Evolutionary conservation across 805 yeast genomes (phyloP).

Genomic region (Starmerella floricola): DNA sequence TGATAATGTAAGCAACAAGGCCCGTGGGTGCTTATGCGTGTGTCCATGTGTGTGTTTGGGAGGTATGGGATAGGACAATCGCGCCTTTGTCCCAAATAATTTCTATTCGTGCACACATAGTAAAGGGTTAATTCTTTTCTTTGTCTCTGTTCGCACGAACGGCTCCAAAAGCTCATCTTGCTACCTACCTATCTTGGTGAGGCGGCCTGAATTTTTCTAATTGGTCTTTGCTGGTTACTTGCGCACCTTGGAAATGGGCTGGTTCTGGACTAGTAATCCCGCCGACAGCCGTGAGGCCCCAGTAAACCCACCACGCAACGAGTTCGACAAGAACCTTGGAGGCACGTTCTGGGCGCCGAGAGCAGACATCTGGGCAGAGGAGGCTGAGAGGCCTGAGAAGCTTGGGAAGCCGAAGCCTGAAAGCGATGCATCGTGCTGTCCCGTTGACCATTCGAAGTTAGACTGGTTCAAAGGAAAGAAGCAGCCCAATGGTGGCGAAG

Average conservation of each 20-base stretch:
- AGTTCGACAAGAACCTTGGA: background rate
- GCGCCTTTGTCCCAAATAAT: no score
- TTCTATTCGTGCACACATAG: no score
- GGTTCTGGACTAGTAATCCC: slow-evolving; percentile 71
- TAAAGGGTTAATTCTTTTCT: no score
- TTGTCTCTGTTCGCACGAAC: background rate
- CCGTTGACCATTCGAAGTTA: slow-evolving; percentile 32
- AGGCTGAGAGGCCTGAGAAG: background rate
- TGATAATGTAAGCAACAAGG: no score
- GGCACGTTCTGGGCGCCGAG: slow-evolving; percentile 19
- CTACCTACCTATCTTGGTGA: no score
- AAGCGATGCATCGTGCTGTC: slow-evolving; percentile 27
- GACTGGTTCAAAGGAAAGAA: slow-evolving; percentile 13
- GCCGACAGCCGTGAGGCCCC: background rate
- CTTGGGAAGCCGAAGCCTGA: background rate
- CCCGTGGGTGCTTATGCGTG: no score
- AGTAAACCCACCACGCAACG: background rate
- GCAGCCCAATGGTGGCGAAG: no score
- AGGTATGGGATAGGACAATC: no score
- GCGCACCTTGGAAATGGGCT: slow-evolving; percentile 49
- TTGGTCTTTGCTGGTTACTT: background rate
- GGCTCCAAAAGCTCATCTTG: no score
- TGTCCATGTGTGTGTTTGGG: no score
- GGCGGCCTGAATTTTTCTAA: no score
- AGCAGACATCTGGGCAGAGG: slow-evolving; percentile 13